Evolutionary conservation across 306 rosid species (phyloP).

Genomic region (Boehmeria nivea): DNA sequence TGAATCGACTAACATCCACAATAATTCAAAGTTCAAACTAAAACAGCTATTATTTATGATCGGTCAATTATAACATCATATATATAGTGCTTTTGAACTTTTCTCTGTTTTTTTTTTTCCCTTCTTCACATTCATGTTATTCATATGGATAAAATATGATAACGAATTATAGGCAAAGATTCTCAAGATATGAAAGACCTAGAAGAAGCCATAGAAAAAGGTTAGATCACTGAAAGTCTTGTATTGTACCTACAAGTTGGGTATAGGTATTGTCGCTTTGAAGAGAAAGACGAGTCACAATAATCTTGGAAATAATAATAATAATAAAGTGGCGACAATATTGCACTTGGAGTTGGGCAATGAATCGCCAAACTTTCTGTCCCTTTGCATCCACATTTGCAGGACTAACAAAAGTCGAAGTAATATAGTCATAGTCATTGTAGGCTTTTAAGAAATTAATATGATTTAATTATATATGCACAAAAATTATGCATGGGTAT

Average conservation of each 20-base stretch:
- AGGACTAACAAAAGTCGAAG: not conserved
- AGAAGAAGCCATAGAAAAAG: not conserved
- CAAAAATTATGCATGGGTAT: too few species aligned
- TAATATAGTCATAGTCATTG: too few species aligned
- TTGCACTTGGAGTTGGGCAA: not conserved
- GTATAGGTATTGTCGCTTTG: not conserved
- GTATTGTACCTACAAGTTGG: not conserved
- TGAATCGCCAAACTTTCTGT: conserved; percentile 8
- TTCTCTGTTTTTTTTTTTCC: too few species aligned
- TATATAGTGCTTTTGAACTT: too few species aligned
- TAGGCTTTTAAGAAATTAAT: too few species aligned
- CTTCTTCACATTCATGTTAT: not conserved
- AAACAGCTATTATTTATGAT: not conserved
- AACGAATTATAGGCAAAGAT: too few species aligned
- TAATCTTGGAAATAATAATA: not conserved
- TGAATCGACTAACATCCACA: not conserved
- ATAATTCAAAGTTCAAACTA: not conserved
- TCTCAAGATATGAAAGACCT: not conserved
- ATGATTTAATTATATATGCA: too few species aligned
- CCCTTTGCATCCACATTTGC: conserved; percentile 2
- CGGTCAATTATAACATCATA: not conserved
- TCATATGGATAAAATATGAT: not conserved
- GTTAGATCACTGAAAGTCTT: not conserved
- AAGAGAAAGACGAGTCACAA: conserved; percentile 7
- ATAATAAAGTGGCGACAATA: too few species aligned